Percentiles rank a stretch among this genome's conserved stretches.
Evolutionary conservation across 768 basidiomycete species (phyloP).

Genomic region (Sistotremastrum niveocremeum): DNA sequence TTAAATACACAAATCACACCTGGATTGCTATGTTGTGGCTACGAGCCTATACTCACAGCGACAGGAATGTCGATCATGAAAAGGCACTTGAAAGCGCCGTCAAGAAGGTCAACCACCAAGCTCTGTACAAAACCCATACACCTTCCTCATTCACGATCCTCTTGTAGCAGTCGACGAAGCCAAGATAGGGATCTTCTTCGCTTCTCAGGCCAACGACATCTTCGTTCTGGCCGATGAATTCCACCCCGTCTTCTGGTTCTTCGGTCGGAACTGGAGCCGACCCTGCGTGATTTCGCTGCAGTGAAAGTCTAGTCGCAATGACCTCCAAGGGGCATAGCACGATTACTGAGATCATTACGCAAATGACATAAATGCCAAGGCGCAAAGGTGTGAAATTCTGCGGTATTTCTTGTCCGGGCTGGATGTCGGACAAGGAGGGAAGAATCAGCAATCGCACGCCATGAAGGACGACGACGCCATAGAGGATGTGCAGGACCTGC

Average conservation of each 20-base stretch:
- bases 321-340: slow-evolving; percentile 71
- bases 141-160: slow-evolving; percentile 74
- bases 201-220: slow-evolving; percentile 75
- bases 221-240: slow-evolving; percentile 59
- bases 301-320: slow-evolving; percentile 61
- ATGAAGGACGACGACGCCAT: slow-evolving; percentile 29
- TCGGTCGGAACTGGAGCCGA: slow-evolving; percentile 62
- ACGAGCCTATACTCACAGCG: no score
- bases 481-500: slow-evolving; percentile 30
- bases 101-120: slow-evolving; percentile 54
- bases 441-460: slow-evolving; percentile 40
- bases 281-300: slow-evolving; percentile 74
- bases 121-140: slow-evolving; percentile 56
- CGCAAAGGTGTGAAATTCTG: slow-evolving; percentile 36
- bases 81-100: no score
- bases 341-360: slow-evolving; percentile 41
- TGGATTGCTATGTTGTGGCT: no score
- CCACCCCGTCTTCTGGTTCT: slow-evolving; percentile 42
- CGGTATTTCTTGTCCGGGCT: slow-evolving; percentile 16
- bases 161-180: slow-evolving; percentile 62
- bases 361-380: slow-evolving; percentile 39
- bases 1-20: no score
- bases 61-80: no score
- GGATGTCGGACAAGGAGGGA: slow-evolving; percentile 32
- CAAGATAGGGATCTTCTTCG: slow-evolving; percentile 68